Percentiles rank a stretch among this genome's conserved stretches.
Conservation (phyloP, 2,329 filamentous ascomycete species). For the Colletotrichum sp. region DNA sequence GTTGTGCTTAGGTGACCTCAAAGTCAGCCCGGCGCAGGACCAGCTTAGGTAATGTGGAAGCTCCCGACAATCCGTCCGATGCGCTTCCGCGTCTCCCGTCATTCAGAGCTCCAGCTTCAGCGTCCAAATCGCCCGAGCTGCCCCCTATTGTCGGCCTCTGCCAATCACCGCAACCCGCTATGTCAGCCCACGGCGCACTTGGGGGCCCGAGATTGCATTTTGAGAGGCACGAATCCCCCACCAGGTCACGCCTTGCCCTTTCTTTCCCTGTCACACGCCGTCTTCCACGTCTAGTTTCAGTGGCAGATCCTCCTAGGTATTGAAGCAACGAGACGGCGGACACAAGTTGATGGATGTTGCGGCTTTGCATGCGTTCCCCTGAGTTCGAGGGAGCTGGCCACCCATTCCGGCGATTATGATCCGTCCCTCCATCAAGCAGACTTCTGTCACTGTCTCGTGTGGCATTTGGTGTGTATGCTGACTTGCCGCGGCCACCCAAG, state of each 20-base stretch:
- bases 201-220: neutral
- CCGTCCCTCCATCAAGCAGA: neutral
- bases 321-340: neutral
- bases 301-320: neutral
- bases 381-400: neutral
- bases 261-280: conserved; percentile 5
- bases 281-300: neutral
- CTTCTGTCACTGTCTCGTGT: neutral
- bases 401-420: neutral
- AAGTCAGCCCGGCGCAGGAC: neutral
- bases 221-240: neutral
- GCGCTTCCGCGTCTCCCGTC: neutral
- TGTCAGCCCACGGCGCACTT: neutral
- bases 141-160: neutral
- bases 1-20: neutral
- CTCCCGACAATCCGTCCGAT: neutral
- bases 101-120: neutral
- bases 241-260: neutral
- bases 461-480: neutral
- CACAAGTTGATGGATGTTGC: neutral
- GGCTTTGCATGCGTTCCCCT: neutral
- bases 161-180: conserved; percentile 6
- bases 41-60: neutral
- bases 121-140: neutral
- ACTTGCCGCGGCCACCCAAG: neutral